phyloP scores from a whole-genome alignment of 768 basidiomycete genomes.

The Boletellus ananas region DNA sequence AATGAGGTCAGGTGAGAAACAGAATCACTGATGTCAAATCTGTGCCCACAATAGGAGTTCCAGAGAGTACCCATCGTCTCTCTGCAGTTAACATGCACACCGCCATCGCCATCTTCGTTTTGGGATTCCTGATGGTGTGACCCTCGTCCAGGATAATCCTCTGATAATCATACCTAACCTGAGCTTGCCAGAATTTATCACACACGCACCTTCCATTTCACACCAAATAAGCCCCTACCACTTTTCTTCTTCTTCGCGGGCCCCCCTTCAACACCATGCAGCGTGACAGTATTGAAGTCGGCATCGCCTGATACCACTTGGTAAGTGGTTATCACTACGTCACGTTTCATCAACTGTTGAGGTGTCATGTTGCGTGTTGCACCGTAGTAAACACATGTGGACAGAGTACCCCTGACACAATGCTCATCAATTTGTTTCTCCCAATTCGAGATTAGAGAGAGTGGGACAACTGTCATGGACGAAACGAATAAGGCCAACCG shows the following conservation, averaged over 20 bases:
- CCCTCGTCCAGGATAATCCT: slow-evolving; percentile 87
- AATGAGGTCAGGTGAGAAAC: background rate
- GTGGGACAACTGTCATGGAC: slow-evolving; percentile 58
- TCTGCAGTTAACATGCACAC: slow-evolving; percentile 61
- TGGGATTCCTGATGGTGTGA: slow-evolving; percentile 81
- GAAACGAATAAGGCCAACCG: background rate
- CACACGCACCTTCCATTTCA: slow-evolving; percentile 73
- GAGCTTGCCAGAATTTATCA: background rate
- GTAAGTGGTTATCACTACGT: slow-evolving; percentile 84
- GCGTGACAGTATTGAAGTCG: slow-evolving; percentile 18
- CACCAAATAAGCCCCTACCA: slow-evolving; percentile 56
- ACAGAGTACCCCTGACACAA: slow-evolving; percentile 49
- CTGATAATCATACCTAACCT: slow-evolving; percentile 30
- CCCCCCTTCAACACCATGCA: slow-evolving; percentile 15
- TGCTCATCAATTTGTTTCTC: slow-evolving; percentile 81
- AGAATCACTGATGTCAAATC: background rate
- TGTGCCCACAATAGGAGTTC: slow-evolving; percentile 81
- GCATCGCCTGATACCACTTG: slow-evolving; percentile 63
- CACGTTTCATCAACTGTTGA: slow-evolving; percentile 59
- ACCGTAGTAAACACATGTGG: slow-evolving; percentile 69
- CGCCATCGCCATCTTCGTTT: slow-evolving; percentile 77
- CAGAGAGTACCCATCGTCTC: slow-evolving; percentile 75
- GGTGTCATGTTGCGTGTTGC: slow-evolving; percentile 55
- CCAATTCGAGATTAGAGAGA: slow-evolving; percentile 87
- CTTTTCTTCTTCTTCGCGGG: slow-evolving; percentile 50